These are phyloP conservation scores for Scutellaria baicalensis DNA, from an alignment of 257 asterid genomes.

Conservation along the genomic window DNA sequence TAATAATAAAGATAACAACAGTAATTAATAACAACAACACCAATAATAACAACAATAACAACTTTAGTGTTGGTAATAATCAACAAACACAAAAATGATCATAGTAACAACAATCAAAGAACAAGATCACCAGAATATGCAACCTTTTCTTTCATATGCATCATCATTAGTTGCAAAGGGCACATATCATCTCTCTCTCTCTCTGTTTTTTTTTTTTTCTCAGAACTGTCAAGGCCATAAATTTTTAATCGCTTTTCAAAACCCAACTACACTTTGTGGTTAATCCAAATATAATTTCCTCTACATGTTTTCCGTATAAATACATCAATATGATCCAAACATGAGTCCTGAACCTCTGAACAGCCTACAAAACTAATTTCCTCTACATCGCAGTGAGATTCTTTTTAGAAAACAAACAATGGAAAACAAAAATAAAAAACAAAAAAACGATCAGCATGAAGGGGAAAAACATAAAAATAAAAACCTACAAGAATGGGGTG, in stretches of 20 bases:
- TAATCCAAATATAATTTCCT: not conserved
- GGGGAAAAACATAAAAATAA: not conserved
- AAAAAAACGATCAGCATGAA: not conserved
- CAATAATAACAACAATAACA: not conserved
- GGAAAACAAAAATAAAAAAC: not conserved
- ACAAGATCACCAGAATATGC: not conserved
- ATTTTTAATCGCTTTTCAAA: not conserved
- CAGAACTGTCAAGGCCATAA: not conserved
- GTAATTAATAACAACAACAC: not conserved
- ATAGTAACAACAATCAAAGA: not conserved
- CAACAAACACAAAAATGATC: not conserved
- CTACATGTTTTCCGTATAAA: not conserved
- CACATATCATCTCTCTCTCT: not conserved
- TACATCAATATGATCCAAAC: not conserved
- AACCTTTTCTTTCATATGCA: not conserved
- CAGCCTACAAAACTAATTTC: not conserved
- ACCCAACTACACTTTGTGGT: not conserved
- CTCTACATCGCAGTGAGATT: not conserved
- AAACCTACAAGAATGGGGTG: constrained; percentile 74
- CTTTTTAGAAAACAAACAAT: not conserved
- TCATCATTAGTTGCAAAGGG: not conserved
- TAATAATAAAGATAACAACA: not conserved
- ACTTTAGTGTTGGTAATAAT: not conserved
- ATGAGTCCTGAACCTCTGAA: not conserved
- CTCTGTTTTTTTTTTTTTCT: too few relatives aligned